Base-by-base conservation (phyloP, 2,329 filamentous ascomycete species). In the Nemania sp. region DNA sequence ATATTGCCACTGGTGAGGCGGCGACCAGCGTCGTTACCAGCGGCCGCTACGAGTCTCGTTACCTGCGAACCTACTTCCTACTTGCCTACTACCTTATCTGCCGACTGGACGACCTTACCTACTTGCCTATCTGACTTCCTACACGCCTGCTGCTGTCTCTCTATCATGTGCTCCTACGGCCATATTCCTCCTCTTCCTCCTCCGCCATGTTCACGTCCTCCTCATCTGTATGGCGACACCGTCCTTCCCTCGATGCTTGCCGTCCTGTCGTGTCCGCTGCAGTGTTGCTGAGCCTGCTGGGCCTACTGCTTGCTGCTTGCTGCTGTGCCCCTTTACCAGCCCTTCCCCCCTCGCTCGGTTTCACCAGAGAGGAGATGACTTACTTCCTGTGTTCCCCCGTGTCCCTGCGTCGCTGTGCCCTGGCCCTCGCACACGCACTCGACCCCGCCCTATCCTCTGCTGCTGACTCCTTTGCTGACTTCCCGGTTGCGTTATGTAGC, bases 401-500 rank as follows among this genome's bases (percentile, higher is more conserved):
- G 57, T 58, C 51, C 55, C 60, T 53, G 42, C 46, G 46, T 25
- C 46, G 35, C 46, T 43, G 35, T 17, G 45, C 45, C 13, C n/a
- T 21, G 29, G 45, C 45, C 12, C 52, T 47, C 43, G 20, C 34
- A n/a, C 46, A n/a, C 37, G 63, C 50, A 55, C 55, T 51, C 57
- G 25, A 37, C 48, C 29, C 54, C 18, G 17, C 37, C 20, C 56
- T n/a, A 29, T 45, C 50, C 37, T 57, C 66, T 68, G 64, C 61
- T 57, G 65, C 49, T 55, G 58, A 54, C 60, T 37, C 54, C 62
- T 60, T 57, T 60, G 65, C 71, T 73, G 59, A 72, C 67, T 57
- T 65, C 62, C 47, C 54, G 65, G 62, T 70, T 66, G 65, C 66
- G 65, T 62, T 52, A 59, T 66, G 42, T 67, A 86, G 83, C 82